Percentiles rank a stretch among this genome's conserved stretches.
phyloP scores from a whole-genome alignment of 75 land plant species.

The Sequoia sempervirens region DNA sequence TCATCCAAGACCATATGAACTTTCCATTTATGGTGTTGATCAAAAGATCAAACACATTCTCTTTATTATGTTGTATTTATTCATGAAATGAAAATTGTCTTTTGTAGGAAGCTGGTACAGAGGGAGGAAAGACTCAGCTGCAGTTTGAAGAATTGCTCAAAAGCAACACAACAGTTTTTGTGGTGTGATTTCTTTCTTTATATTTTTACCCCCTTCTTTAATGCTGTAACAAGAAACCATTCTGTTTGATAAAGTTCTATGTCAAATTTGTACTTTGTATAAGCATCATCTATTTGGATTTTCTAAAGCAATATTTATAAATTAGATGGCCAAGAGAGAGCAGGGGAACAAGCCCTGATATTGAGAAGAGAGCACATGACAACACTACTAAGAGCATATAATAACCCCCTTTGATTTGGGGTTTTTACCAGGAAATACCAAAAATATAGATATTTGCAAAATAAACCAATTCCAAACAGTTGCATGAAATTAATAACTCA shows the following conservation, averaged over 20 bases:
- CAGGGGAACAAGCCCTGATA: not conserved
- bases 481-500: too few species aligned
- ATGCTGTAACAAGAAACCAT: not conserved
- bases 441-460: too few species aligned
- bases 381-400: not conserved
- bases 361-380: not conserved
- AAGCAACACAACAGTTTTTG: conserved; percentile 81
- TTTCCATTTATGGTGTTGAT: not conserved
- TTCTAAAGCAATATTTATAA: not conserved
- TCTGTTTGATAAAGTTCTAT: conserved; percentile 8
- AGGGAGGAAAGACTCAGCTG: conserved; percentile 80
- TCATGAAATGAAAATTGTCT: not conserved
- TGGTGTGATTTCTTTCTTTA: conserved; percentile 48
- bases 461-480: too few species aligned
- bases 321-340: not conserved
- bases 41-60: not conserved
- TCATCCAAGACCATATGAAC: not conserved
- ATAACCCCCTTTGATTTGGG: too few species aligned
- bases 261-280: not conserved
- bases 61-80: not conserved
- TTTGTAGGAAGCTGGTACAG: conserved; percentile 92
- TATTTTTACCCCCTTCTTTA: not conserved
- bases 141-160: conserved; percentile 96
- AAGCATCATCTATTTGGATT: not conserved
- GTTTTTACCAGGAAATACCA: too few species aligned